Conservation (phyloP, 2,329 filamentous ascomycete species). For the Malbranchea cinnamomea region DNA sequence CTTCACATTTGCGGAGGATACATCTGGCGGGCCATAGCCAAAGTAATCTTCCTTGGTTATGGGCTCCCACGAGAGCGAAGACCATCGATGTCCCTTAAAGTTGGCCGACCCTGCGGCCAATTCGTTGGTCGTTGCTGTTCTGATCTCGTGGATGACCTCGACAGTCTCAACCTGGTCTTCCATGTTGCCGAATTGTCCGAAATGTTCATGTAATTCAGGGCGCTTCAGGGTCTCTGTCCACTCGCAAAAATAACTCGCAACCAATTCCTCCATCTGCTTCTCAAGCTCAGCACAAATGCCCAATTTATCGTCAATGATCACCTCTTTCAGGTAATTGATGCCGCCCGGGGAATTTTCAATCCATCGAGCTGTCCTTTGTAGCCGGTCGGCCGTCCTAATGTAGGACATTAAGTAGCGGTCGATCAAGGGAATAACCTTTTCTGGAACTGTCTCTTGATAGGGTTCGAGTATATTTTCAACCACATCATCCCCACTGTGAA, state of each 20-base stretch:
- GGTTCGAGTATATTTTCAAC: no score
- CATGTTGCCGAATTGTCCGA: constrained; percentile 76
- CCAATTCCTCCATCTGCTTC: constrained; percentile 72
- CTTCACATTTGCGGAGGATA: constrained; percentile 61
- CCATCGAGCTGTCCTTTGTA: constrained; percentile 81
- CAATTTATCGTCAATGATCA: constrained; percentile 71
- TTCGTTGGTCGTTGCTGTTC: constrained; percentile 58
- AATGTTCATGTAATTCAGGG: constrained; percentile 52
- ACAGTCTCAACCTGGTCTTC: constrained; percentile 52
- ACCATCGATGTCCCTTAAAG: constrained; percentile 57
- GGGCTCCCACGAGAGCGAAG: constrained; percentile 59
- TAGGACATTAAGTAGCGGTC: constrained; percentile 90
- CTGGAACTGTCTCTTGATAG: constrained; percentile 71
- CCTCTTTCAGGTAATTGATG: constrained; percentile 66
- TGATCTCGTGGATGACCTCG: constrained; percentile 57
- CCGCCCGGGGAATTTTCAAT: constrained; percentile 71
- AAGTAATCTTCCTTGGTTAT: constrained; percentile 59
- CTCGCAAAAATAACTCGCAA: constrained; percentile 76
- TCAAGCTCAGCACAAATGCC: constrained; percentile 75
- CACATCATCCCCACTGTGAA: no score
- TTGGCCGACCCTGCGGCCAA: constrained; percentile 62
- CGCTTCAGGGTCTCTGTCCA: constrained; percentile 71
- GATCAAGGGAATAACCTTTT: constrained; percentile 67
- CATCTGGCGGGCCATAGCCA: constrained; percentile 49
- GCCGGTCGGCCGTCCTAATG: constrained; percentile 78